Conservation (phyloP, 768 basidiomycete species). For the Lentinus tigrinus region DNA sequence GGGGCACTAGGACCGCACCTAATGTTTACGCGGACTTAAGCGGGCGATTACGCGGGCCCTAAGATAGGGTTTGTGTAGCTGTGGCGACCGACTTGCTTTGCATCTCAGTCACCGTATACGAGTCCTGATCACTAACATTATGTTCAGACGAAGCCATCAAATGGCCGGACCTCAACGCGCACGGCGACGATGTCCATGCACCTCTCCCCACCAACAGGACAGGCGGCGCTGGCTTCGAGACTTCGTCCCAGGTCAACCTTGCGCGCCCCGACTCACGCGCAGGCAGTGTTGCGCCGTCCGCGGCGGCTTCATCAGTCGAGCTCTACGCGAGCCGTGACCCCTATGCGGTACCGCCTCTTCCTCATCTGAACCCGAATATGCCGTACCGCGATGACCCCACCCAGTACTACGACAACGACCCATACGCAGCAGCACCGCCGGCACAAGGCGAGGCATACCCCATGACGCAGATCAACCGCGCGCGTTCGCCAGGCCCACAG, state of each 20-base stretch:
- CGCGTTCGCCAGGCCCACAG: slow-evolving; percentile 27
- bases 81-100: background rate
- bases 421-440: slow-evolving; percentile 76
- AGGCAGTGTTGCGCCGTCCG: slow-evolving; percentile 46
- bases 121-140: background rate
- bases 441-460: slow-evolving; percentile 67
- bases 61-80: slow-evolving; percentile 6
- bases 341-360: slow-evolving; percentile 81
- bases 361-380: slow-evolving; percentile 71
- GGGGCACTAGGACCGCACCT: slow-evolving; percentile 1
- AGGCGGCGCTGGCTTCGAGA: slow-evolving; percentile 73
- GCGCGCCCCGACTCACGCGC: slow-evolving; percentile 46
- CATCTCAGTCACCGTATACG: background rate
- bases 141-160: slow-evolving; percentile 77
- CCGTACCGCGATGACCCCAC: slow-evolving; percentile 76
- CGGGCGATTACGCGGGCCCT: slow-evolving; percentile 5
- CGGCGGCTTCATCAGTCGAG: slow-evolving; percentile 41
- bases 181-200: slow-evolving; percentile 35
- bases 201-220: slow-evolving; percentile 68
- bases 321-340: slow-evolving; percentile 52
- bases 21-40: background rate
- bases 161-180: slow-evolving; percentile 85
- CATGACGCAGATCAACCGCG: slow-evolving; percentile 59
- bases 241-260: slow-evolving; percentile 56
- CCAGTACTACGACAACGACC: slow-evolving; percentile 64